Percentiles rank a stretch among this genome's conserved stretches.
These are phyloP conservation scores for Russula griseocarnosa DNA, from an alignment of 768 basidiomycete species.

Conservation along the genomic window DNA sequence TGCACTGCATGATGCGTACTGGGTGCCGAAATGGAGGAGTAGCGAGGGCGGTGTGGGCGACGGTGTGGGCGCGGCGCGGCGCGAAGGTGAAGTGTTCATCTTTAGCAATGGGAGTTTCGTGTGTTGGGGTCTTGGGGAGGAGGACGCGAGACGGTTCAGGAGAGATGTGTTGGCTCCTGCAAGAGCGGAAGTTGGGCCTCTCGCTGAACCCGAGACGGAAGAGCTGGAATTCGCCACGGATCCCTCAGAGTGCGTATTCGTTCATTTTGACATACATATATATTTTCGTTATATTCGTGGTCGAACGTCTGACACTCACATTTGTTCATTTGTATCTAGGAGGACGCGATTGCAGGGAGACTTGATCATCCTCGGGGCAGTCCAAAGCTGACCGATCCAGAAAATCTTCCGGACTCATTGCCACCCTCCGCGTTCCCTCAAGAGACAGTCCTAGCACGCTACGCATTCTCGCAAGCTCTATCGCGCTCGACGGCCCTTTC, in stretches of 20 bases:
- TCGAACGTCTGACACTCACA: not conserved
- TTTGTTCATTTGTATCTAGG: slow-evolving; percentile 39
- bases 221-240: slow-evolving; percentile 92
- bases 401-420: slow-evolving; percentile 43
- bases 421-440: slow-evolving; percentile 54
- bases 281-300: not conserved
- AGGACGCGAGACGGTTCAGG: slow-evolving; percentile 66
- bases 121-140: slow-evolving; percentile 82
- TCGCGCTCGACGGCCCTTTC: slow-evolving; percentile 86
- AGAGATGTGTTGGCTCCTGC: slow-evolving; percentile 53
- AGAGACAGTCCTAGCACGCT: slow-evolving; percentile 78
- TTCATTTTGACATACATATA: too few relatives aligned
- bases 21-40: slow-evolving; percentile 64
- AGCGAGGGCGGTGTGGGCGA: slow-evolving; percentile 56
- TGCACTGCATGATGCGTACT: slow-evolving; percentile 71
- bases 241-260: slow-evolving; percentile 63
- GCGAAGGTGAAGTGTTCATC: slow-evolving; percentile 80
- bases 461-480: slow-evolving; percentile 88
- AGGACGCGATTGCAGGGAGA: slow-evolving; percentile 87
- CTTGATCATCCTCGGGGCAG: slow-evolving; percentile 82
- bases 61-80: slow-evolving; percentile 32
- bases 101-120: slow-evolving; percentile 88
- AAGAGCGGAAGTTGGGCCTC: slow-evolving; percentile 57
- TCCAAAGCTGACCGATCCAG: slow-evolving; percentile 52
- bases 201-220: slow-evolving; percentile 75